Base-by-base conservation (phyloP, 2,329 filamentous ascomycete species). In the Pseudocercospora fuligena region DNA sequence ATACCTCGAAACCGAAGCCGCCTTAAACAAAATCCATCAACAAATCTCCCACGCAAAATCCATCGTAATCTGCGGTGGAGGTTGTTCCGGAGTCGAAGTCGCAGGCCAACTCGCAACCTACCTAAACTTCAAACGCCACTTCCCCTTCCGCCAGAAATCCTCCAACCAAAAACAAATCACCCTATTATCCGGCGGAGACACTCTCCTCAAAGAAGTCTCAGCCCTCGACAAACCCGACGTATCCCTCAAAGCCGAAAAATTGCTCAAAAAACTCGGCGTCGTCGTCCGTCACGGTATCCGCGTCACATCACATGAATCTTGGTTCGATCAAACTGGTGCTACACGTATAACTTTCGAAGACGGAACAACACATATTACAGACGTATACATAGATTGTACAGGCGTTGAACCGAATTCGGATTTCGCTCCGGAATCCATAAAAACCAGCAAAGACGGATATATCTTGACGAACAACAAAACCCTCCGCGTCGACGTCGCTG, bases 11-110 rank as follows among this genome's bases (percentile, higher is more conserved):
- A 82, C 80, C 59, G 67, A 76, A 8, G 69, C 73, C 21, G 76
- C 76, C 7, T 68, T 80, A 16, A 68, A 71, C 51, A 58, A 47
- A n/a, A 75, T 77, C 64, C 77, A 79, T 66, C 69, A 62, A 21
- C 36, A 68, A 43, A 67, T 80, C 23, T 66, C 68, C 7, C 64
- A 62, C 14, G 76, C 79, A 21, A 74, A 73, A 40, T 40, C 56
- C 29, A 78, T 80, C 61, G 69, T 80, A 51, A 73, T 80, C 63
- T 74, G 73, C 29, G 79, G 79, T 31, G 79, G 78, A 5, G 78
- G 78, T 1, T 73, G 74, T 8, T 73, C 75, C 1, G 79, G 77
- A 16, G 72, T 80, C 56, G 78, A 81, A 69, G 75, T 73, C 12
- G 78, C 79, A 1, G 79, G 78, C 29, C 78, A 81, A 65, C 71